Conservation (phyloP, 2,329 filamentous ascomycete genomes). For the Penicillium nordicum region DNA sequence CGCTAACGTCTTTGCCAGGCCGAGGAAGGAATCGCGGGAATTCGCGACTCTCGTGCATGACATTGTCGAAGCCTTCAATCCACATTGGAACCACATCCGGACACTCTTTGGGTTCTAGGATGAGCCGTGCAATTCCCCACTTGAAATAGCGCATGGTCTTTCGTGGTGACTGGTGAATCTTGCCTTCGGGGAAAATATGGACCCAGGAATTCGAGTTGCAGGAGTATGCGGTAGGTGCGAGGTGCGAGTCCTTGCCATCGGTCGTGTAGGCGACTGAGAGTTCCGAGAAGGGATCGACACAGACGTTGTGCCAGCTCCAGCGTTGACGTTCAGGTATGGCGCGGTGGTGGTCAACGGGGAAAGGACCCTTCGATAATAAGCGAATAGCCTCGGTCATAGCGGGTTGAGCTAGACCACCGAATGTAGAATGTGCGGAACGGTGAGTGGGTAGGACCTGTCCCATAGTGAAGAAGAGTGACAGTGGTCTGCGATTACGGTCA, state of each 20-base stretch:
- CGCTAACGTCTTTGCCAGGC: conserved; percentile 60
- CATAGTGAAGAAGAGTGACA: conserved; percentile 76
- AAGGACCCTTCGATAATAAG: conserved; percentile 68
- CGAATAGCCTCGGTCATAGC: conserved; percentile 82
- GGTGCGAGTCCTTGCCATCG: conserved; percentile 50
- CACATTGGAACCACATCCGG: conserved; percentile 93
- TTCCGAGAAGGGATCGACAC: conserved; percentile 48
- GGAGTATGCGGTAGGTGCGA: conserved; percentile 68
- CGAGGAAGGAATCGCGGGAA: conserved; percentile 82
- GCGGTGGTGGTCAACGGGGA: conserved; percentile 48
- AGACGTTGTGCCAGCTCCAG: conserved; percentile 42
- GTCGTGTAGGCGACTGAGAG: conserved; percentile 41
- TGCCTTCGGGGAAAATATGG: conserved; percentile 93
- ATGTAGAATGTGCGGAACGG: conserved; percentile 69
- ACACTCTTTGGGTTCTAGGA: conserved; percentile 81
- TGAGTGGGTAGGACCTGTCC: conserved; percentile 92
- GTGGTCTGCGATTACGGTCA: conserved; percentile 48
- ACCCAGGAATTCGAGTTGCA: conserved; percentile 76
- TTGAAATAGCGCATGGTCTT: conserved; percentile 93
- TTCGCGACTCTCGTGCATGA: conserved; percentile 79
- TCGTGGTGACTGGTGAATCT: conserved; percentile 80
- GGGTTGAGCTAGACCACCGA: conserved; percentile 85
- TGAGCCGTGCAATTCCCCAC: conserved; percentile 89
- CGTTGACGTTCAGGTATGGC: conserved; percentile 34
- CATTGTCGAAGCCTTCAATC: conserved; percentile 79